Percentiles rank a stretch among this genome's conserved stretches.
phyloP scores from a whole-genome alignment of 768 basidiomycete genomes.

The Suillus sp. region DNA sequence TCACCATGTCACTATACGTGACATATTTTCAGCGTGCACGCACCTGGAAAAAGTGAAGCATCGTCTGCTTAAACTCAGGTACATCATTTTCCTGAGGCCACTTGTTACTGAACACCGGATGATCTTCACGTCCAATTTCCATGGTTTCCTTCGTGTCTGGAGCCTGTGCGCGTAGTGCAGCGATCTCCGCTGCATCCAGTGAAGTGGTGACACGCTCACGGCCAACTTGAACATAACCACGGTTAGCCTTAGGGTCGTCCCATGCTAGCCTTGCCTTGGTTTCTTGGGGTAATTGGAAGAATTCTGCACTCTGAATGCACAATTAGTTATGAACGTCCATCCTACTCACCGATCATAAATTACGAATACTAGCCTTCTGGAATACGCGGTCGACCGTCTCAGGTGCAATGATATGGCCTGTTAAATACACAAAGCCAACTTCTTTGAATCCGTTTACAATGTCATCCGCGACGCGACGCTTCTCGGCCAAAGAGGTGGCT shows the following conservation, averaged over 20 bases:
- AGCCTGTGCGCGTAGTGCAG: slow-evolving; percentile 66
- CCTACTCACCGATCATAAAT: neutral
- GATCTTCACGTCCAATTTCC: slow-evolving; percentile 90
- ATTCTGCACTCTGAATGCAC: slow-evolving; percentile 63
- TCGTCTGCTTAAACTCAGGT: slow-evolving; percentile 69
- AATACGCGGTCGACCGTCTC: slow-evolving; percentile 62
- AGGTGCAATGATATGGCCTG: slow-evolving; percentile 68
- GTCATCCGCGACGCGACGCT: slow-evolving; percentile 61
- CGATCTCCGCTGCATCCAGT: slow-evolving; percentile 67
- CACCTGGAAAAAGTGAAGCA: slow-evolving; percentile 77
- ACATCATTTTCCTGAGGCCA: slow-evolving; percentile 71
- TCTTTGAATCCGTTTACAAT: slow-evolving; percentile 79
- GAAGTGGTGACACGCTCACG: slow-evolving; percentile 80
- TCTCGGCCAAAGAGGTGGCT: slow-evolving; percentile 53
- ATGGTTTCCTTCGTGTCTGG: slow-evolving; percentile 86
- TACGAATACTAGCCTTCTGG: slow-evolving; percentile 49
- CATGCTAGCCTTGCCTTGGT: slow-evolving; percentile 64
- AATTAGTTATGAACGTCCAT: neutral
- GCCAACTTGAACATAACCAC: slow-evolving; percentile 81
- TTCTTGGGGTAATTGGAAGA: slow-evolving; percentile 67
- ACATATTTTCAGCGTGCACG: slow-evolving; percentile 15
- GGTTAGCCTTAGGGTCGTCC: slow-evolving; percentile 84
- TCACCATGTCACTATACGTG: neutral
- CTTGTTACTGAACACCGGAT: slow-evolving; percentile 71
- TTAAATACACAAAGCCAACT: slow-evolving; percentile 80